phyloP scores from a whole-genome alignment of 805 yeast genomes.

The Ogataea henricii region DNA sequence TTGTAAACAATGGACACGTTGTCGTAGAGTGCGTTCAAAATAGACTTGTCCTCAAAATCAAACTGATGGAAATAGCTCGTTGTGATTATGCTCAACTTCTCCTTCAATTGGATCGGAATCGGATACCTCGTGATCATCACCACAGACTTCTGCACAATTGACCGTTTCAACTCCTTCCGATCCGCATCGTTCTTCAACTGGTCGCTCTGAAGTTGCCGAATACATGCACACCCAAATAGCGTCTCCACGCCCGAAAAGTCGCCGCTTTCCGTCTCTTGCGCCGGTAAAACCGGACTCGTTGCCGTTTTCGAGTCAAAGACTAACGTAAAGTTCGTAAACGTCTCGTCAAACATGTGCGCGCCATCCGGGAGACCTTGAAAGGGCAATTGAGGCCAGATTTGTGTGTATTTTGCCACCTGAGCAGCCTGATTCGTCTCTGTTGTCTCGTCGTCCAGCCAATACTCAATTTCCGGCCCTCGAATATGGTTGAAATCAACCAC shows the following conservation, averaged over 20 bases:
- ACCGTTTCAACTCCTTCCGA: constrained; percentile 43
- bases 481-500: constrained; percentile 90
- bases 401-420: constrained; percentile 34
- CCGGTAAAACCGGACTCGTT: constrained; percentile 46
- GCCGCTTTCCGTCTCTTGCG: constrained; percentile 29
- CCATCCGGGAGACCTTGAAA: constrained; percentile 98
- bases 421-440: constrained; percentile 35
- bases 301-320: constrained; percentile 60
- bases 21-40: constrained; percentile 69
- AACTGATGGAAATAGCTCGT: constrained; percentile 81
- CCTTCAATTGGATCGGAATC: constrained; percentile 82
- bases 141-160: constrained; percentile 87
- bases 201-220: constrained; percentile 72
- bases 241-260: constrained; percentile 51
- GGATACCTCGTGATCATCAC: constrained; percentile 84
- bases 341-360: constrained; percentile 89
- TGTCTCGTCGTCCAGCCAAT: constrained; percentile 62
- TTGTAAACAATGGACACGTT: constrained; percentile 54
- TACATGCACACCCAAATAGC: constrained; percentile 93
- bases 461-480: constrained; percentile 94
- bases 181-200: constrained; percentile 47
- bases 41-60: constrained; percentile 67
- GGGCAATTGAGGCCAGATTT: constrained; percentile 83
- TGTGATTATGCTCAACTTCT: constrained; percentile 87
- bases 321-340: constrained; percentile 86